Evolutionary conservation across 352 stramenopile genomes (phyloP).

Genomic region (Globisporangium nagaii): DNA sequence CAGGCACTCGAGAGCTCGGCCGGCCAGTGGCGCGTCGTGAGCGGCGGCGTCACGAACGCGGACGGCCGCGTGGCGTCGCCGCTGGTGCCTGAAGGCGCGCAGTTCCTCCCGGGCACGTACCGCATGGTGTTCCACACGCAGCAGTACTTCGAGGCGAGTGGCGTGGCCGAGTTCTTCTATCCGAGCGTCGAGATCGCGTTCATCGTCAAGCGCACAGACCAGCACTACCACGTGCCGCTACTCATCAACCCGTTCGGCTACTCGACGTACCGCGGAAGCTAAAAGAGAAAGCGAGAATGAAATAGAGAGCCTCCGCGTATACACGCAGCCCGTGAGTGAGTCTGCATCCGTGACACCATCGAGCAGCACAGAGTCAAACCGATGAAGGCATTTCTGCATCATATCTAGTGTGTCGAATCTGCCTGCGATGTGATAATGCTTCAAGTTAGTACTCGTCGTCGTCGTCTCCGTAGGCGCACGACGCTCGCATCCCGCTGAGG

Average conservation of each 20-base stretch:
- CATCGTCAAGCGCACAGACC: conserved; percentile 51
- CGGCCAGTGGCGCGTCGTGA: conserved; percentile 40
- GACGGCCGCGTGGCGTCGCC: conserved; percentile 61
- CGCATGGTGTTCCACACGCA: conserved; percentile 80
- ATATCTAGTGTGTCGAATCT: too few species aligned
- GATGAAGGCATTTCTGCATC: neutral
- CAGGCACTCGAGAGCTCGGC: conserved; percentile 30
- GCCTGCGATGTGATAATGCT: neutral
- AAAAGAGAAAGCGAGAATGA: conserved; percentile 5
- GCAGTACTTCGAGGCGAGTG: conserved; percentile 70
- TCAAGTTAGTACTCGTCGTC: conserved; percentile 10
- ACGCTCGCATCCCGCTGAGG: conserved; percentile 17
- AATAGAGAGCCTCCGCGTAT: neutral
- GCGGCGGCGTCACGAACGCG: conserved; percentile 52
- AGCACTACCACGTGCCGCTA: conserved; percentile 89
- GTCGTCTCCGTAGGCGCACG: neutral
- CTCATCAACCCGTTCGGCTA: conserved; percentile 88
- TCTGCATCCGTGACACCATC: neutral
- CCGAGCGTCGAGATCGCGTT: conserved; percentile 81
- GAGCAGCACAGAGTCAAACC: neutral
- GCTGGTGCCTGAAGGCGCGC: conserved; percentile 34
- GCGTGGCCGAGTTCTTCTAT: conserved; percentile 80
- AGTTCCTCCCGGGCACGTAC: conserved; percentile 54
- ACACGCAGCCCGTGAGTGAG: neutral
- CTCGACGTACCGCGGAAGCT: conserved; percentile 87